These are phyloP conservation scores for Phialophora expanda DNA, from an alignment of 2,329 filamentous ascomycete species.

Conservation along the genomic window DNA sequence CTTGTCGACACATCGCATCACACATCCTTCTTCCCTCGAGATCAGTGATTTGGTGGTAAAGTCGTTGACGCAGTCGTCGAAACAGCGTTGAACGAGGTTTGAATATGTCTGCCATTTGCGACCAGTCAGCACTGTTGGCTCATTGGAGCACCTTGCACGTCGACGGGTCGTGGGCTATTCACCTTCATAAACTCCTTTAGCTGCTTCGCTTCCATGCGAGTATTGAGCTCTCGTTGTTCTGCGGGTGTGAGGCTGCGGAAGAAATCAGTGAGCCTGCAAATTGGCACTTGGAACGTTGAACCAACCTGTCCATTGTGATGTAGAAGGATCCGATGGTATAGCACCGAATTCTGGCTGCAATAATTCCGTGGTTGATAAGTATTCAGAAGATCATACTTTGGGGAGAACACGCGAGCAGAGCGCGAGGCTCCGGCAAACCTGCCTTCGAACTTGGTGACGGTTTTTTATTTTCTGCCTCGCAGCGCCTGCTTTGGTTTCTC, in stretches of 20 bases:
- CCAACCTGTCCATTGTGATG: slow-evolving; percentile 36
- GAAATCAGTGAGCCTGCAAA: background rate
- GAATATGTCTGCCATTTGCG: slow-evolving; percentile 64
- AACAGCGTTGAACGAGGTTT: slow-evolving; percentile 70
- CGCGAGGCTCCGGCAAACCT: slow-evolving; percentile 10
- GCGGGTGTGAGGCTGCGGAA: slow-evolving; percentile 68
- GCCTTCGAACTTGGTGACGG: background rate
- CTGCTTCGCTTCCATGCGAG: slow-evolving; percentile 96
- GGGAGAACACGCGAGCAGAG: background rate
- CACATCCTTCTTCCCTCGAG: slow-evolving; percentile 85
- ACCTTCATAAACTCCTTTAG: slow-evolving; percentile 99
- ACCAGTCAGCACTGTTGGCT: slow-evolving; percentile 21
- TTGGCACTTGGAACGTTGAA: background rate
- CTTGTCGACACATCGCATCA: slow-evolving; percentile 95
- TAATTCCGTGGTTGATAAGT: background rate
- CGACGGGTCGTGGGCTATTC: slow-evolving; percentile 49
- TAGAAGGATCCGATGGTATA: background rate
- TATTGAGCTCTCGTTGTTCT: slow-evolving; percentile 91
- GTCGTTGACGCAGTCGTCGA: slow-evolving; percentile 95
- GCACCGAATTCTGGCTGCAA: background rate
- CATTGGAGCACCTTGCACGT: slow-evolving; percentile 9
- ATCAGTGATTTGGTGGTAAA: slow-evolving; percentile 97
- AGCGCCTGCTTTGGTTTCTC: background rate
- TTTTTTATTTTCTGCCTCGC: background rate
- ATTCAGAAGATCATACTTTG: background rate